phyloP scores from a whole-genome alignment of 306 rosid genomes.

The Rosa rugosa region DNA sequence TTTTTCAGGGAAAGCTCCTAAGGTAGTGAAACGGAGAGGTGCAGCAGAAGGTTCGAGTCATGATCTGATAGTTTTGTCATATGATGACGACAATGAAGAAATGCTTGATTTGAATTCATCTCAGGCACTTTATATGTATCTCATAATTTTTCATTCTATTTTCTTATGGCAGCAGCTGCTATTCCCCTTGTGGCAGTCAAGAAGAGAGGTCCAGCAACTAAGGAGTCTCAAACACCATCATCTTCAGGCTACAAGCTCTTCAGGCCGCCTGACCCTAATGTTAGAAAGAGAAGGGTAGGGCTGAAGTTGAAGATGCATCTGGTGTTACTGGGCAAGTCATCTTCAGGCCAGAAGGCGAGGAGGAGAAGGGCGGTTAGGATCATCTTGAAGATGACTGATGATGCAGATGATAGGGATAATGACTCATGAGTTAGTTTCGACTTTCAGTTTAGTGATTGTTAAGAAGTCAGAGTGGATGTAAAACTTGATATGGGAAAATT shows the following conservation, averaged over 20 bases:
- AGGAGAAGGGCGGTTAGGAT: no score
- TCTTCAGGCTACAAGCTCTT: constrained; percentile 60
- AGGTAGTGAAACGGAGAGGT: constrained; percentile 54
- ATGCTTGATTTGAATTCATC: constrained; percentile 72
- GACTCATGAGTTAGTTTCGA: constrained; percentile 21
- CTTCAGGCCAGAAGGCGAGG: no score
- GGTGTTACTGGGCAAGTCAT: no score
- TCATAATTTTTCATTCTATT: not conserved
- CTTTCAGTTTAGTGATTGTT: not conserved
- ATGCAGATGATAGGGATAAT: constrained; percentile 38
- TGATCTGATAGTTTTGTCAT: constrained; percentile 11
- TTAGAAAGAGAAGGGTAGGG: constrained; percentile 38
- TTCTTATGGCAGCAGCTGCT: constrained; percentile 19
- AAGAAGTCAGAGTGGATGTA: not conserved
- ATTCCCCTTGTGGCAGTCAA: constrained; percentile 45
- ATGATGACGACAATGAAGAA: constrained; percentile 45
- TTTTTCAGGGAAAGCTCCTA: constrained; percentile 51
- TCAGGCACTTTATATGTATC: constrained; percentile 41
- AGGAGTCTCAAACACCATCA: constrained; percentile 31
- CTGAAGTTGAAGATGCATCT: no score
- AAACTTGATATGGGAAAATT: constrained; percentile 13
- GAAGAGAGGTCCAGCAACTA: constrained; percentile 42
- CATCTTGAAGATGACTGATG: constrained; percentile 78
- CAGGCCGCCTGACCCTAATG: constrained; percentile 75
- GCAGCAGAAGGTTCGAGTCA: constrained; percentile 43